A percentile compares a stretch with the other conserved stretches of the same genome.
These are phyloP conservation scores for Dactylonectria estremocensis DNA, from an alignment of 2,329 filamentous ascomycete genomes.

Conservation along the genomic window DNA sequence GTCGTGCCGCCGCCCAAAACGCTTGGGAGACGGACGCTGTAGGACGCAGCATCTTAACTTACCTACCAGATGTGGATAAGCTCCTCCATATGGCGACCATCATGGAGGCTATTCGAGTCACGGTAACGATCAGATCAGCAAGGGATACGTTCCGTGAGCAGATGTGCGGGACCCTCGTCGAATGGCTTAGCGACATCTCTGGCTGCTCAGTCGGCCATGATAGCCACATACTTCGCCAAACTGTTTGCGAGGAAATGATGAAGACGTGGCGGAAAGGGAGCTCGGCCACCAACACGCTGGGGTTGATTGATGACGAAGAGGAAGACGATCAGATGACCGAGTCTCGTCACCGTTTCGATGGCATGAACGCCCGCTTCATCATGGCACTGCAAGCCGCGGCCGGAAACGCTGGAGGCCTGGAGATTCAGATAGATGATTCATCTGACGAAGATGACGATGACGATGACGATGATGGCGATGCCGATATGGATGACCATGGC, in stretches of 20 bases:
- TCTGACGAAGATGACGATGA: constrained; percentile 51
- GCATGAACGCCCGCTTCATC: constrained; percentile 56
- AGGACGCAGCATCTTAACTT: constrained; percentile 88
- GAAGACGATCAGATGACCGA: constrained; percentile 65
- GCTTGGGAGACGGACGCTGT: constrained; percentile 92
- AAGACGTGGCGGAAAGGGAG: constrained; percentile 91
- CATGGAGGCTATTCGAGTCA: constrained; percentile 96
- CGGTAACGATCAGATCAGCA: constrained; percentile 92
- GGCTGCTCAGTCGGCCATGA: constrained; percentile 90
- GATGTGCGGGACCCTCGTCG: constrained; percentile 98
- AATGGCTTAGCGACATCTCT: constrained; percentile 95
- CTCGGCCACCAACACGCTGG: constrained; percentile 78
- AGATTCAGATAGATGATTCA: constrained; percentile 50
- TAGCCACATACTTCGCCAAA: constrained; percentile 81
- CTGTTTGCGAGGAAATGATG: constrained; percentile 93
- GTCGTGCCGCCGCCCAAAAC: constrained; percentile 77
- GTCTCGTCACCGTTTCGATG: constrained; percentile 49
- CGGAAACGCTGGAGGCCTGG: constrained; percentile 46
- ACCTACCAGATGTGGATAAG: constrained; percentile 78
- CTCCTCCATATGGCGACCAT: constrained; percentile 86
- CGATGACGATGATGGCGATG: constrained; percentile 56
- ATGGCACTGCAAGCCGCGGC: constrained; percentile 55
- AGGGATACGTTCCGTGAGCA: constrained; percentile 97
- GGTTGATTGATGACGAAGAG: constrained; percentile 61
- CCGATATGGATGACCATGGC: constrained; percentile 58